Base-by-base conservation (phyloP, 148 eudicot genomes). In the Dysphania ambrosioides region DNA sequence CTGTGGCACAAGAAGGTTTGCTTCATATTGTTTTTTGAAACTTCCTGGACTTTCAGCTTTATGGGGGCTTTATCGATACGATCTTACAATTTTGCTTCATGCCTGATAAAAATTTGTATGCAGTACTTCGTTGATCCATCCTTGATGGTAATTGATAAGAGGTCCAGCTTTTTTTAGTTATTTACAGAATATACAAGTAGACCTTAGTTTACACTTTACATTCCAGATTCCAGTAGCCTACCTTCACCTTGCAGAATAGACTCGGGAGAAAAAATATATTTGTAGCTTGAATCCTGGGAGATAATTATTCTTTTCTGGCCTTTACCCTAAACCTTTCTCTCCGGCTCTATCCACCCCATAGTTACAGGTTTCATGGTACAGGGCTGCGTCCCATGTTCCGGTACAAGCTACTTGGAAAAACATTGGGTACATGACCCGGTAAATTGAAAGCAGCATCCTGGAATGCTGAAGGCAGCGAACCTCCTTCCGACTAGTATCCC, bases 1-100 rank as follows among this genome's bases (percentile, higher is more conserved):
- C 36, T 92, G 97, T 75, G 67, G 82, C 76, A 89, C 96, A 57
- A 88, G 81, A 51, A 95, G 97, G 99, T 95, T 59, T 21, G 66
- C 68, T 47, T 80, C 49, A 72, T 79, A 61, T 72, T 51, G 24
- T 66, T 18, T 72, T 32, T 26, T 74, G 36, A 51, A 60, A 59
- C 70, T 58, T 71, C 29, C 41, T 2, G 40, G 55, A 59, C 70
- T 58, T 71, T n/a, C 41, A 5, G 40, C 6, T 10, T 47, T 44
- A 12, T 21, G 32, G 21, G 38, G 51, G n/a, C 41, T 24, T 55
- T n/a, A n/a, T n/a, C n/a, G n/a, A 36, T 2, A 23, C 11, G 10
- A 8, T 3, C 19, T 38, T 31, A 18, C 6, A 42, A 41, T 26
- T 26, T 42, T 38, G 75, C 29, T 38, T 7, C 38, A 53, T 49